phyloP scores from a whole-genome alignment of 2,329 filamentous ascomycete species.

The Trichoderma sp. region DNA sequence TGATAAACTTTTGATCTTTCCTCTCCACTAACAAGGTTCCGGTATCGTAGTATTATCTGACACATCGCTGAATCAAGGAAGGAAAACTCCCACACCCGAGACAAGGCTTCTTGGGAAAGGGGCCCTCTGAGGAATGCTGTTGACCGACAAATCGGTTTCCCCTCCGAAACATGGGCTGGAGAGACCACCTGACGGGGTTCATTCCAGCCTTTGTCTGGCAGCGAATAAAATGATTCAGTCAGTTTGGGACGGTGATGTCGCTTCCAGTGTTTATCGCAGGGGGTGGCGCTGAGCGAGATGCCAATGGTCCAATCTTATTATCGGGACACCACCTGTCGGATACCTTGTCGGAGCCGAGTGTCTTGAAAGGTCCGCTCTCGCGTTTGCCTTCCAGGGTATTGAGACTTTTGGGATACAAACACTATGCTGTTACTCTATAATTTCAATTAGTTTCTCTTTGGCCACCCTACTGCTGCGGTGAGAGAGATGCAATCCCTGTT shows the following conservation, averaged over 20 bases:
- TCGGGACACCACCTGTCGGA: background rate
- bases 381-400: background rate
- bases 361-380: background rate
- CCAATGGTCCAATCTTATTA: background rate
- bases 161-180: background rate
- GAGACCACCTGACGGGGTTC: background rate
- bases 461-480: background rate
- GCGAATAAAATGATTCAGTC: background rate
- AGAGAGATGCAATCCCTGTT: background rate
- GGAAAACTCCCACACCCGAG: background rate
- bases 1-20: background rate
- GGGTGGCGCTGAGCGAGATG: background rate
- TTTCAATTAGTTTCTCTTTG: background rate
- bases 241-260: background rate
- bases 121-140: background rate
- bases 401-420: background rate
- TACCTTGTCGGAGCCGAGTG: background rate
- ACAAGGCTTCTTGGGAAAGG: background rate
- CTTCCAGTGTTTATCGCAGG: background rate
- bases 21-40: background rate
- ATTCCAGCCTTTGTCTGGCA: conserved; percentile 9
- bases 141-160: conserved; percentile 1
- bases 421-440: background rate
- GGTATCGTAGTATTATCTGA: background rate
- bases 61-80: background rate